These are phyloP conservation scores for Pseudoneurospora amorphoporcata DNA, from an alignment of 495 filamentous ascomycete genomes.

Conservation along the genomic window DNA sequence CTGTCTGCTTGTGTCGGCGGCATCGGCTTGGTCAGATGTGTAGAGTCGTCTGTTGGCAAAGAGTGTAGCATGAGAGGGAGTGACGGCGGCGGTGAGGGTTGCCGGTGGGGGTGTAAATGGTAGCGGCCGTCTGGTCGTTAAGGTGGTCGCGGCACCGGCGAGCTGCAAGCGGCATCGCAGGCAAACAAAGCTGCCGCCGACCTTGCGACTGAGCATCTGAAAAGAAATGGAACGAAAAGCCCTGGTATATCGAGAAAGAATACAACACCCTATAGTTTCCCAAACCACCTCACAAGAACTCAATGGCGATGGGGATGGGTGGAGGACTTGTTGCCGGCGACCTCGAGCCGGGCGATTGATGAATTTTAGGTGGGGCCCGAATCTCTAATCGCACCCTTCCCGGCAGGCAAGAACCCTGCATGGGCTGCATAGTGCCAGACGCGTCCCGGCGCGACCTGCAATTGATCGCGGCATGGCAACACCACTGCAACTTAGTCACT, in stretches of 20 bases:
- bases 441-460: conserved; percentile 6
- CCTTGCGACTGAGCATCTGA: conserved; percentile 35
- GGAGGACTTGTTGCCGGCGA: conserved; percentile 1
- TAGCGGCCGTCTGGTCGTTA: conserved; percentile 1
- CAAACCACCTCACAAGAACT: neutral
- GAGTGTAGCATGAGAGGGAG: neutral
- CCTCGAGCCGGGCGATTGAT: conserved; percentile 3
- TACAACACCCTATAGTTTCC: neutral
- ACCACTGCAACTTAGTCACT: neutral
- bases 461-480: neutral
- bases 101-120: neutral
- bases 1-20: neutral
- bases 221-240: neutral
- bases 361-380: conserved; percentile 21
- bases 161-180: conserved; percentile 36
- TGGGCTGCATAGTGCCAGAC: conserved; percentile 1
- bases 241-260: neutral
- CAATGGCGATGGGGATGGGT: neutral
- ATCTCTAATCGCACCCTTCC: neutral
- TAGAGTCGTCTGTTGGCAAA: neutral
- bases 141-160: conserved; percentile 8
- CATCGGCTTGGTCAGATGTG: neutral
- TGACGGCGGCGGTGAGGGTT: neutral
- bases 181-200: conserved; percentile 34
- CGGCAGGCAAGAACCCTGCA: conserved; percentile 12